phyloP scores from a whole-genome alignment of 2,329 filamentous ascomycete species.

The Claviceps humidiphila region DNA sequence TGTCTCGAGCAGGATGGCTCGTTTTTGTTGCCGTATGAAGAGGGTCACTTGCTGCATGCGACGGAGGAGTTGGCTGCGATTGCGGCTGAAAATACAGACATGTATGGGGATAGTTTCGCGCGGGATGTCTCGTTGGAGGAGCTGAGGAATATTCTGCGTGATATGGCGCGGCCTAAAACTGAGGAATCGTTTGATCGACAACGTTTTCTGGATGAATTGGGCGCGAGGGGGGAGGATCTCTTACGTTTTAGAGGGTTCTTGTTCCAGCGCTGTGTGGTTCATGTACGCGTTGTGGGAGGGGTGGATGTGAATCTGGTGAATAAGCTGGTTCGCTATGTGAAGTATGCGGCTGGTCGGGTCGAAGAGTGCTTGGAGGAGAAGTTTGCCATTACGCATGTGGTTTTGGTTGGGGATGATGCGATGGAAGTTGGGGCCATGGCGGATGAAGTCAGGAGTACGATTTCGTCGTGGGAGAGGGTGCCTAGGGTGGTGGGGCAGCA shows the following conservation, averaged over 20 bases:
- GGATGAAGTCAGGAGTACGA: slow-evolving; percentile 29
- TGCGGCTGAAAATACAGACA: slow-evolving; percentile 54
- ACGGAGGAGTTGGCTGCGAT: slow-evolving; percentile 39
- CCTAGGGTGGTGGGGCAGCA: slow-evolving; percentile 55
- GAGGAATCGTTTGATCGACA: slow-evolving; percentile 27
- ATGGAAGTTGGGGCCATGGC: slow-evolving; percentile 24
- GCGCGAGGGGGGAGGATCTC: slow-evolving; percentile 41
- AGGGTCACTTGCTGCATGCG: slow-evolving; percentile 58
- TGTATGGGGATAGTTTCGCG: slow-evolving; percentile 71
- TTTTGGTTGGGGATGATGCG: slow-evolving; percentile 34
- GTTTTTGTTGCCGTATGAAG: slow-evolving; percentile 50
- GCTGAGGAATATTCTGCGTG: slow-evolving; percentile 36
- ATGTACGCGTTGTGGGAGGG: slow-evolving; percentile 18
- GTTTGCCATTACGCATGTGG: slow-evolving; percentile 53
- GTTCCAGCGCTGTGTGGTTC: slow-evolving; percentile 34
- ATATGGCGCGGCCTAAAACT: slow-evolving; percentile 37
- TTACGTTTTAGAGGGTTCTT: slow-evolving; percentile 36
- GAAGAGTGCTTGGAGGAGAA: slow-evolving; percentile 29
- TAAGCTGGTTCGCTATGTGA: slow-evolving; percentile 40
- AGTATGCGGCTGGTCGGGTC: slow-evolving; percentile 56
- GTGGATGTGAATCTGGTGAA: slow-evolving; percentile 24
- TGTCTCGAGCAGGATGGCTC: slow-evolving; percentile 48
- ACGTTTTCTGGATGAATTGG: slow-evolving; percentile 40
- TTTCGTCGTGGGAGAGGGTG: slow-evolving; percentile 34
- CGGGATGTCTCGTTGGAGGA: slow-evolving; percentile 54